Evolutionary conservation across 1,284 basidiomycete species (phyloP).

Genomic region (Butyriboletus appendiculatus): DNA sequence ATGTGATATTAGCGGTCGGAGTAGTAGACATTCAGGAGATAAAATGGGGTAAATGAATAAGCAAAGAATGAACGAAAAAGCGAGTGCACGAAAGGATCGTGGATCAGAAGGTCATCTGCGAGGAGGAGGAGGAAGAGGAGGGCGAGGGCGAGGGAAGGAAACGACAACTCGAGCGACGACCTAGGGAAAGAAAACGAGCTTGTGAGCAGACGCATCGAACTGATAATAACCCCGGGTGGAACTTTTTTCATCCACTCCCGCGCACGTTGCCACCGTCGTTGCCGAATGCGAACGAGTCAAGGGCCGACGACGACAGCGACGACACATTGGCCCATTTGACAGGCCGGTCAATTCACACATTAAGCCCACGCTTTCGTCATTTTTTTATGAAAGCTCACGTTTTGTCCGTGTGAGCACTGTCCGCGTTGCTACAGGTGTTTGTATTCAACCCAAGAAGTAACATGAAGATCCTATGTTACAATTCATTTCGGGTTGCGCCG

Average conservation of each 20-base stretch:
- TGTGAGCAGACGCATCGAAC: neutral
- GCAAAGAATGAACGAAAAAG: conserved; percentile 27
- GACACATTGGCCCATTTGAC: conserved; percentile 1
- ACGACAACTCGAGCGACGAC: neutral
- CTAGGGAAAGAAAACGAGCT: conserved; percentile 3
- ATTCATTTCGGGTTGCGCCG: neutral
- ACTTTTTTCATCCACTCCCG: conserved; percentile 4
- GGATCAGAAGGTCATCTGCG: conserved; percentile 16
- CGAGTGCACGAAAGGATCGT: conserved; percentile 10
- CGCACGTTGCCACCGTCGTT: conserved; percentile 1
- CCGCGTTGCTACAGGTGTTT: neutral
- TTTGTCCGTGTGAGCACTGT: conserved; percentile 6
- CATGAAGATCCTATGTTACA: neutral
- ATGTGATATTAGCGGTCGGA: conserved; percentile 25
- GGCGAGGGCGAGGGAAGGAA: neutral
- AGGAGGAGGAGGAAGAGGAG: neutral
- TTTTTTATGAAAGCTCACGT: neutral
- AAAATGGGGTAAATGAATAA: conserved; percentile 22
- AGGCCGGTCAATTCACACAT: conserved; percentile 13
- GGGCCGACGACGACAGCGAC: conserved; percentile 2
- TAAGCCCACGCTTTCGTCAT: conserved; percentile 8
- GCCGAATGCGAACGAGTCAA: conserved; percentile 3
- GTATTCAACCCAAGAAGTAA: neutral
- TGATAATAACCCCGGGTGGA: neutral
- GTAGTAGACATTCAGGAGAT: conserved; percentile 22